Evolutionary conservation across 1,284 basidiomycete genomes (phyloP).

Genomic region (Stygiomarasmius scandens): DNA sequence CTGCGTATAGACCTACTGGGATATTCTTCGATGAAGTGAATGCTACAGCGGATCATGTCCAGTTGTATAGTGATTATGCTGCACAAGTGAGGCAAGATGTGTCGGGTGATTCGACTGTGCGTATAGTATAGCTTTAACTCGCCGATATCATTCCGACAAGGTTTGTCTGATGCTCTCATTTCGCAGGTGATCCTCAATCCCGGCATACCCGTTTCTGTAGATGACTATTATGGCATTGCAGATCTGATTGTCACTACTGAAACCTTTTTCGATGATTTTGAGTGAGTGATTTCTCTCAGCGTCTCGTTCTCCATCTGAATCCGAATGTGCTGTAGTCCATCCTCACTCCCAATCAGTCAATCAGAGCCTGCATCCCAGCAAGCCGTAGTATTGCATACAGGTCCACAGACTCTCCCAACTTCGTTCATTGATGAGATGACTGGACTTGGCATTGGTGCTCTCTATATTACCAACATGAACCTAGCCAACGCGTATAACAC

Average conservation of each 20-base stretch:
- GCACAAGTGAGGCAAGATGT: background rate
- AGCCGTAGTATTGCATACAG: conserved; percentile 23
- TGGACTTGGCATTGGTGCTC: conserved; percentile 17
- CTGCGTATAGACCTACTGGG: conserved; percentile 32
- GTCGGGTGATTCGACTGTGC: background rate
- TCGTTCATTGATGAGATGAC: conserved; percentile 14
- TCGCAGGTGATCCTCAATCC: conserved; percentile 25
- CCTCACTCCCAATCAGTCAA: conserved; percentile 10
- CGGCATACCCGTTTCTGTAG: conserved; percentile 14
- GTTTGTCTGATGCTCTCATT: background rate
- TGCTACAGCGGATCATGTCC: conserved; percentile 12
- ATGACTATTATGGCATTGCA: conserved; percentile 20
- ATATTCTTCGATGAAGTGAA: conserved; percentile 43
- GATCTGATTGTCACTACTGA: conserved; percentile 26
- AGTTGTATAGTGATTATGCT: conserved; percentile 20
- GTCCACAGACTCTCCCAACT: conserved; percentile 14
- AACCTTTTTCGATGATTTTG: conserved; percentile 18
- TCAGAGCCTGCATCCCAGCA: conserved; percentile 22
- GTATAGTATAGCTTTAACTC: background rate
- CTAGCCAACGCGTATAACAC: conserved; percentile 18
- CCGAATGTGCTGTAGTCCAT: background rate
- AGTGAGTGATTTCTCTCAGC: conserved; percentile 11
- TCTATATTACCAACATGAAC: conserved; percentile 22
- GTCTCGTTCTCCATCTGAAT: background rate
- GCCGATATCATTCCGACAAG: background rate